Conservation (phyloP, 371 early-diverging fungal species). For the Rhizopus sp. region DNA sequence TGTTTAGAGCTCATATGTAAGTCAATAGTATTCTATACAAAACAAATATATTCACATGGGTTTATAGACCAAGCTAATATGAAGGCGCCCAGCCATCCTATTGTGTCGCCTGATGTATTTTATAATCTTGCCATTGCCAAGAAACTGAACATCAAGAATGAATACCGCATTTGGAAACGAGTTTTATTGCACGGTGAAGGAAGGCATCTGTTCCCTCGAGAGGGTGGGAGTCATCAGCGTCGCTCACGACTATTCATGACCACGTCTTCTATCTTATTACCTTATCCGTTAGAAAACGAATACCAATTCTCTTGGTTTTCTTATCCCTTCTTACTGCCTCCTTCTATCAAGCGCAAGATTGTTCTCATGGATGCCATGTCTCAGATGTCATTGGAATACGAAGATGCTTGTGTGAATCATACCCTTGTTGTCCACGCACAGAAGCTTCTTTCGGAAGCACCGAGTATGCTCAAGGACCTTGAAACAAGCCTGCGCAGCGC, state of each 20-base stretch:
- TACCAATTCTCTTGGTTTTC: slow-evolving; percentile 73
- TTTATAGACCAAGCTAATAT: slow-evolving; percentile 35
- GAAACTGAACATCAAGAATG: slow-evolving; percentile 78
- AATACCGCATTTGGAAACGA: slow-evolving; percentile 73
- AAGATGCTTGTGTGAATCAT: slow-evolving; percentile 83
- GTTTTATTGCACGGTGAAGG: slow-evolving; percentile 47
- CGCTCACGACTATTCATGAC: slow-evolving; percentile 42
- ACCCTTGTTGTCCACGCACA: slow-evolving; percentile 70
- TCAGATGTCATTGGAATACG: slow-evolving; percentile 81
- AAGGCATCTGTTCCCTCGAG: slow-evolving; percentile 30
- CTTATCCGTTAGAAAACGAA: slow-evolving; percentile 48
- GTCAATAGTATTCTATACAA: not conserved
- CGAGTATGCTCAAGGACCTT: slow-evolving; percentile 40
- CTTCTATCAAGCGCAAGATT: slow-evolving; percentile 75
- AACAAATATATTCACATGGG: too few species aligned
- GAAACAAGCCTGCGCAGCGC: slow-evolving; percentile 48
- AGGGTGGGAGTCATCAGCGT: slow-evolving; percentile 35
- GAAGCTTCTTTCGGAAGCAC: slow-evolving; percentile 64
- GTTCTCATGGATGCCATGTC: slow-evolving; percentile 81
- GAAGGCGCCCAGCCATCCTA: slow-evolving; percentile 12
- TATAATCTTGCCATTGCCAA: slow-evolving; percentile 59
- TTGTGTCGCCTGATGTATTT: slow-evolving; percentile 43
- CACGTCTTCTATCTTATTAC: slow-evolving; percentile 33
- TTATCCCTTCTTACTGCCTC: slow-evolving; percentile 76
- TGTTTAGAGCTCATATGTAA: slow-evolving; percentile 61